A percentile compares a stretch with the other conserved stretches of the same genome.
These are phyloP conservation scores for Ganoderma leucocontextum DNA, from an alignment of 1,284 basidiomycete genomes.

Conservation along the genomic window DNA sequence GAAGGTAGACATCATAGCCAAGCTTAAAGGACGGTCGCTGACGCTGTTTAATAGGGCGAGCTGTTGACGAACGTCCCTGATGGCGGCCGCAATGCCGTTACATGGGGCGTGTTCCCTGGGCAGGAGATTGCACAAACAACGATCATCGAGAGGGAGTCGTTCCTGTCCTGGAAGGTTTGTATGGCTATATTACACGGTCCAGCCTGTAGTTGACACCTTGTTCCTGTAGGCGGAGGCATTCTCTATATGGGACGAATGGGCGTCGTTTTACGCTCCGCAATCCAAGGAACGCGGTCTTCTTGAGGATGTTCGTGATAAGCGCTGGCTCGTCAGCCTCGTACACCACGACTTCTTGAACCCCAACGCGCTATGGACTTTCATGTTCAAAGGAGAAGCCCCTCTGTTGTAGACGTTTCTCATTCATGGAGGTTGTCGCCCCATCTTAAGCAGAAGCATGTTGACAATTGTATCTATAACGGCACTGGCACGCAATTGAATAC, in stretches of 20 bases:
- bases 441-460: neutral
- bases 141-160: constrained; percentile 94
- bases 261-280: constrained; percentile 81
- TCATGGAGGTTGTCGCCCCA: neutral
- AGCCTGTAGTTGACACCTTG: neutral
- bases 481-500: neutral
- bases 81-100: constrained; percentile 92
- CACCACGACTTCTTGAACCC: constrained; percentile 93
- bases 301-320: constrained; percentile 72
- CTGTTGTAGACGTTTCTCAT: constrained; percentile 15
- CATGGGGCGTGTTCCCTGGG: constrained; percentile 98
- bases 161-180: constrained; percentile 90
- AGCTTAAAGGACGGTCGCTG: constrained; percentile 36
- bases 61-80: constrained; percentile 83
- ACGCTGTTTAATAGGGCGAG: constrained; percentile 79
- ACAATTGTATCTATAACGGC: constrained; percentile 22
- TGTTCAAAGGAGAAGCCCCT: constrained; percentile 53
- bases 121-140: constrained; percentile 97
- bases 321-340: constrained; percentile 94
- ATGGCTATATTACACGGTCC: neutral
- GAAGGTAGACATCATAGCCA: constrained; percentile 55
- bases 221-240: constrained; percentile 89
- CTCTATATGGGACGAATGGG: constrained; percentile 96
- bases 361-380: constrained; percentile 87
- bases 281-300: constrained; percentile 81